Conservation (phyloP, 2,329 filamentous ascomycete genomes). For the Aspergillus tanneri region DNA sequence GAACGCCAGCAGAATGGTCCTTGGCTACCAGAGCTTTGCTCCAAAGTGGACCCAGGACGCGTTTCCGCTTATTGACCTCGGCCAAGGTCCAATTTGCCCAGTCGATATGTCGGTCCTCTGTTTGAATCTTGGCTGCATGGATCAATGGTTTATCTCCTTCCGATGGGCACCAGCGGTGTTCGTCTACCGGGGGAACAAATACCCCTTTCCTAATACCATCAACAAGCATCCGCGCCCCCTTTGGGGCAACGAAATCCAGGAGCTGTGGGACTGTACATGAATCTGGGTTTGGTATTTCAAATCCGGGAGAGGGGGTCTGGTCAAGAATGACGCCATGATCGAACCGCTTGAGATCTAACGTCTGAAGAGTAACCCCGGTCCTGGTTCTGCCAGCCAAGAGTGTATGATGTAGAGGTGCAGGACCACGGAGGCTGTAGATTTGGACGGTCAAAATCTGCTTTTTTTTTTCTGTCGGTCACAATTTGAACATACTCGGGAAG, state of each 20-base stretch:
- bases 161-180: constrained; percentile 29
- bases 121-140: constrained; percentile 72
- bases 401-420: constrained; percentile 84
- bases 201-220: constrained; percentile 60
- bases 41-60: constrained; percentile 68
- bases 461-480: background rate
- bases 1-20: constrained; percentile 17
- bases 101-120: constrained; percentile 62
- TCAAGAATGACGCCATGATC: constrained; percentile 75
- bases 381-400: constrained; percentile 60
- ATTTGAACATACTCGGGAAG: constrained; percentile 67
- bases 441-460: background rate
- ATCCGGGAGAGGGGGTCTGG: constrained; percentile 62
- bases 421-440: constrained; percentile 66
- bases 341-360: constrained; percentile 71
- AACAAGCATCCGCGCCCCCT: constrained; percentile 71
- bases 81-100: constrained; percentile 57
- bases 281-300: constrained; percentile 51
- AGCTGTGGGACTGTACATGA: constrained; percentile 53
- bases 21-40: constrained; percentile 40
- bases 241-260: constrained; percentile 56
- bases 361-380: constrained; percentile 84
- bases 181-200: constrained; percentile 63
- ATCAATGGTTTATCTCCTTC: constrained; percentile 28
- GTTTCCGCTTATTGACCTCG: constrained; percentile 56